phyloP scores from a whole-genome alignment of 2,329 filamentous ascomycete genomes.

The Aspergillus quadrilineatus region DNA sequence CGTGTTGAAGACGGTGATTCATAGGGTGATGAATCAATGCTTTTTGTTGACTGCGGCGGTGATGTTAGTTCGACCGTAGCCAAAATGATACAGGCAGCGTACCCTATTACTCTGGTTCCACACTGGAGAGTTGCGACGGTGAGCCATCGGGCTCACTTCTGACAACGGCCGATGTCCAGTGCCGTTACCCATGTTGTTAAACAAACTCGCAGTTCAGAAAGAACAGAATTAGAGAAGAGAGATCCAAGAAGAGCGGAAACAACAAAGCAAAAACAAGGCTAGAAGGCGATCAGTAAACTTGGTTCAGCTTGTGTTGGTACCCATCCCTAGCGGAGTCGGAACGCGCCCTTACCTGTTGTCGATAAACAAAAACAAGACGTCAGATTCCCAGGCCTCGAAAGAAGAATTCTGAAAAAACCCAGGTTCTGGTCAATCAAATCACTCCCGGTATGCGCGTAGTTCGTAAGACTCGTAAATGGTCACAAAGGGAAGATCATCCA shows the following conservation, averaged over 20 bases:
- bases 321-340: conserved; percentile 23
- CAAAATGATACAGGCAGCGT: conserved; percentile 25
- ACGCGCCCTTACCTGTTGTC: conserved; percentile 22
- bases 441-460: conserved; percentile 8
- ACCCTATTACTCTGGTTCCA: conserved; percentile 77
- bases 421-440: conserved; percentile 9
- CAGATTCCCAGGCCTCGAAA: conserved; percentile 1
- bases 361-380: conserved; percentile 23
- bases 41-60: conserved; percentile 64
- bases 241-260: conserved; percentile 16
- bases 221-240: conserved; percentile 7
- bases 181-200: conserved; percentile 59
- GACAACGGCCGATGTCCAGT: conserved; percentile 71
- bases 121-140: conserved; percentile 87
- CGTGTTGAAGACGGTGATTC: conserved; percentile 65
- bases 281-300: conserved; percentile 16
- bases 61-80: conserved; percentile 20
- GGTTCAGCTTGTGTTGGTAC: conserved; percentile 15
- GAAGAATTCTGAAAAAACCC: background rate
- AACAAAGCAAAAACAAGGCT: conserved; percentile 20
- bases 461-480: conserved; percentile 22
- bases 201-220: background rate
- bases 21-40: conserved; percentile 75
- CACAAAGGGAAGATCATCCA: conserved; percentile 19
- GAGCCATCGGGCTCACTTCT: conserved; percentile 83